These are phyloP conservation scores for Penicillium sp. DNA, from an alignment of 2,329 filamentous ascomycete species.

Conservation along the genomic window DNA sequence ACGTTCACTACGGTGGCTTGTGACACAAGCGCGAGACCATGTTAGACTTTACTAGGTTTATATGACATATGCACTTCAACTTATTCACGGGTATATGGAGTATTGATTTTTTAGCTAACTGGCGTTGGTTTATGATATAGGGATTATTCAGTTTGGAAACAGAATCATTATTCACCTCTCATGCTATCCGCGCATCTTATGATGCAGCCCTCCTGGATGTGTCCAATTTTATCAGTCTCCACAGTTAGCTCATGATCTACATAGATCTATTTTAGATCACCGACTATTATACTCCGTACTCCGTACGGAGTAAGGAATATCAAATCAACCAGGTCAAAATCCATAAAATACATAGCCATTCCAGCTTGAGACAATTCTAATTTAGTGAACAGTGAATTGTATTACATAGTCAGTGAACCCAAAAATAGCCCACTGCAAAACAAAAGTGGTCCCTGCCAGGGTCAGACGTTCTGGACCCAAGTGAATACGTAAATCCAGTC, in stretches of 20 bases:
- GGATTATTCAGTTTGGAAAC: neutral
- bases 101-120: neutral
- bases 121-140: neutral
- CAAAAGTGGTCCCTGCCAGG: neutral
- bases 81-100: neutral
- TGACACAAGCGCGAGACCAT: neutral
- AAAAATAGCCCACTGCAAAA: neutral
- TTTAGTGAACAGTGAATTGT: too few species aligned
- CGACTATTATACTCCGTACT: neutral
- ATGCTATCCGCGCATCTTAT: neutral
- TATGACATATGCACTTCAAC: neutral
- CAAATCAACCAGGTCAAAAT: neutral
- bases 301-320: neutral
- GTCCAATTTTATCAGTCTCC: neutral
- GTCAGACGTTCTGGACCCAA: neutral
- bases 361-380: too few species aligned
- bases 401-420: neutral
- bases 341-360: too few species aligned
- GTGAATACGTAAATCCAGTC: neutral
- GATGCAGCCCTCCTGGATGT: neutral
- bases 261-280: neutral
- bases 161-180: neutral
- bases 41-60: neutral
- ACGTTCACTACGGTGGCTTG: too few species aligned
- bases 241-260: neutral